Conservation (phyloP, 139 green algal species). For the Ulvella scutata region DNA sequence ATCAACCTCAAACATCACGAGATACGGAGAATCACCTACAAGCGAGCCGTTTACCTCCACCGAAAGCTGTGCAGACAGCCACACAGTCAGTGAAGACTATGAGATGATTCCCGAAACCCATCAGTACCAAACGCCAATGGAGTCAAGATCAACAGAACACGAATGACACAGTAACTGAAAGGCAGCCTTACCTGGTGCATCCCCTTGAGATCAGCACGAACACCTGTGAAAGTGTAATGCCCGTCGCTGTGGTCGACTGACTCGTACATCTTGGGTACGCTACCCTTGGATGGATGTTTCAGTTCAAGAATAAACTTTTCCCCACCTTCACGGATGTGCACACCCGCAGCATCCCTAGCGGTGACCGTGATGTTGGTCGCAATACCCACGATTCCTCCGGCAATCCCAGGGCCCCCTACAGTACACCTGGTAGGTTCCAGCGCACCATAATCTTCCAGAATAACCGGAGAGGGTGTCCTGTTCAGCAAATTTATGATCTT, state of each 20-base stretch:
- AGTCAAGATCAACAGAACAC: no score
- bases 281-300: neutral
- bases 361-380: neutral
- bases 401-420: neutral
- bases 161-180: neutral
- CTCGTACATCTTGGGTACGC: neutral
- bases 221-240: neutral
- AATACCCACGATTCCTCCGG: neutral
- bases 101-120: no score
- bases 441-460: neutral
- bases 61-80: neutral
- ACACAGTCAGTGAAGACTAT: neutral
- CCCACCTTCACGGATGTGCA: neutral
- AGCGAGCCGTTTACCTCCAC: conserved; percentile 1
- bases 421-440: neutral
- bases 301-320: neutral
- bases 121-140: neutral
- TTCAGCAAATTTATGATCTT: conserved; percentile 2
- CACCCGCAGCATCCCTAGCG: neutral
- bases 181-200: neutral
- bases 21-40: conserved; percentile 1
- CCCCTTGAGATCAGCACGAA: neutral
- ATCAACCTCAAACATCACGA: conserved; percentile 1
- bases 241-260: neutral
- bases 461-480: neutral